Evolutionary conservation across 2,329 filamentous ascomycete genomes (phyloP).

Genomic region (Cordyceps javanica): DNA sequence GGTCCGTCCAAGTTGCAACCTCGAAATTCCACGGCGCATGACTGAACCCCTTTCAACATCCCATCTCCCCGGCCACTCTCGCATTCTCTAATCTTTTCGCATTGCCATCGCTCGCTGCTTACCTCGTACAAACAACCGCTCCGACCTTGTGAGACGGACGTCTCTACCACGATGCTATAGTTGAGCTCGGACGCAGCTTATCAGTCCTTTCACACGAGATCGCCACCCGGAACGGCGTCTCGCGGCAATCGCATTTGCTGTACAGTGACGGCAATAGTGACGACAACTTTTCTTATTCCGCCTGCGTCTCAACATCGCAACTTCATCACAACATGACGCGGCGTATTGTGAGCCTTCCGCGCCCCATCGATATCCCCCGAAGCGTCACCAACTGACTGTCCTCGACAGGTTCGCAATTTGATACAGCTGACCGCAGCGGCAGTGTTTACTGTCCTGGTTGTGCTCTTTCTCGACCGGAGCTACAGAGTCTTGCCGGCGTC

Average conservation of each 20-base stretch:
- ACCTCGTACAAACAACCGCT: neutral
- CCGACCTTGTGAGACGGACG: neutral
- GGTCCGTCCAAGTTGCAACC: constrained; percentile 1
- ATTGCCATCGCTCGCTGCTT: neutral
- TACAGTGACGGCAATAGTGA: neutral
- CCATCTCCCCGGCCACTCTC: neutral
- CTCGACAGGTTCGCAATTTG: constrained; percentile 55
- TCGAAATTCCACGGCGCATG: constrained; percentile 1
- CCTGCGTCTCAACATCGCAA: neutral
- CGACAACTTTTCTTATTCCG: neutral
- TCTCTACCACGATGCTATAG: constrained; percentile 9
- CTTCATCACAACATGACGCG: constrained; percentile 17
- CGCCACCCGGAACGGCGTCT: neutral
- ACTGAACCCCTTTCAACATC: constrained; percentile 8
- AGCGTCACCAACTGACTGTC: constrained; percentile 11
- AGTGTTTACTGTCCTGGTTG: constrained; percentile 60
- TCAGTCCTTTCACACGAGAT: neutral
- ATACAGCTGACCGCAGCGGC: constrained; percentile 66
- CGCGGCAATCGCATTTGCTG: neutral
- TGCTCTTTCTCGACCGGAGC: constrained; percentile 80
- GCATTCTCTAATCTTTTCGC: neutral
- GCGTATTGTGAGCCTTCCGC: constrained; percentile 12
- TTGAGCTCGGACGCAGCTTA: neutral
- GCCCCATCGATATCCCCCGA: neutral
- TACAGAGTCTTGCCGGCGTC: constrained; percentile 80